Evolutionary conservation across 768 basidiomycete genomes (phyloP).

Genomic region (Calvatia gigantea): DNA sequence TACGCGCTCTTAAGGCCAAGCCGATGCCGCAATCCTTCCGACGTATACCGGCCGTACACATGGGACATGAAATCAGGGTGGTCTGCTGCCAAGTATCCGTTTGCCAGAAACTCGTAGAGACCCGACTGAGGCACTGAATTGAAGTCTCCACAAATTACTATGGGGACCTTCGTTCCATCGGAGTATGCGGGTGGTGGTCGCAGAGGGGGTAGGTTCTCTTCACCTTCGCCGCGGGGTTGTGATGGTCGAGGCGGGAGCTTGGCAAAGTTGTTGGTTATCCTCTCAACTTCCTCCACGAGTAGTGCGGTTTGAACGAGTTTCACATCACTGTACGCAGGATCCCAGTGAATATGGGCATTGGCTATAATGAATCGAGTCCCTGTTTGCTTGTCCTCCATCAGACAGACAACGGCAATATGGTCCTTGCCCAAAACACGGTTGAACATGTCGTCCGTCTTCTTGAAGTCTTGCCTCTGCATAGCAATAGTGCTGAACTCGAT

Average conservation of each 20-base stretch:
- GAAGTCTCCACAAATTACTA: slow-evolving; percentile 92
- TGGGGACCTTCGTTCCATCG: slow-evolving; percentile 86
- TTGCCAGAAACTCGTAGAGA: slow-evolving; percentile 87
- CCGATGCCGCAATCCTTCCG: slow-evolving; percentile 78
- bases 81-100: slow-evolving; percentile 61
- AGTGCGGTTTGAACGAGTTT: slow-evolving; percentile 96
- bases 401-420: slow-evolving; percentile 83
- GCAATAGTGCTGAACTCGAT: slow-evolving; percentile 93
- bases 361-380: slow-evolving; percentile 87
- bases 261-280: slow-evolving; percentile 81
- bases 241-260: slow-evolving; percentile 67
- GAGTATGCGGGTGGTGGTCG: slow-evolving; percentile 67
- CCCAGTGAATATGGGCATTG: slow-evolving; percentile 93
- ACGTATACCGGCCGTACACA: slow-evolving; percentile 89
- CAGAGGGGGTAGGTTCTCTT: slow-evolving; percentile 20
- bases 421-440: slow-evolving; percentile 96
- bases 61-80: slow-evolving; percentile 94
- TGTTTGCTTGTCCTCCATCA: slow-evolving; percentile 83
- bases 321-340: slow-evolving; percentile 89
- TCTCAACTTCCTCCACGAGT: slow-evolving; percentile 89
- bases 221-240: slow-evolving; percentile 7
- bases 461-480: slow-evolving; percentile 90
- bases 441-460: slow-evolving; percentile 99
- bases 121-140: slow-evolving; percentile 87
- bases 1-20: slow-evolving; percentile 87